Base-by-base conservation (phyloP, 331 rosid genomes). In the Arachis monticola region DNA sequence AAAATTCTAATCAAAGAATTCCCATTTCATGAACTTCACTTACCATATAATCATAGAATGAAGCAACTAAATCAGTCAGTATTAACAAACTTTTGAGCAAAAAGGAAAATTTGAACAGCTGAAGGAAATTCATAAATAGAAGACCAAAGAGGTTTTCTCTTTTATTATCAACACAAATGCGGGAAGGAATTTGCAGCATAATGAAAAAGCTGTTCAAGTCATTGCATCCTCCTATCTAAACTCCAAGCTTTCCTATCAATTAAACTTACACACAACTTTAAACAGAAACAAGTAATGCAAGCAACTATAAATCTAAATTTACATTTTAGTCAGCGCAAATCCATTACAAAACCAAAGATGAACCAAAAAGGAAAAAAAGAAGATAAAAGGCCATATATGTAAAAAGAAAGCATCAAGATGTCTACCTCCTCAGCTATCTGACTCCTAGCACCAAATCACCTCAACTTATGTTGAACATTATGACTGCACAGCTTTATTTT, bases 401-500 rank as follows among this genome's bases (percentile, higher is more conserved):
- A 69, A 65, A 76, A 62, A 40, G 48, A 74, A 76, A 61, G n/a
- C 80, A 73, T 52, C 83, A 74, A 60, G 81, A 80, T 83, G 81
- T 91, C 89, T 89, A 85, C 86, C 94, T 87, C 86, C 94, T 87
- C 89, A 73, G 77, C 90, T 84, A 87, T 68, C 80, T 38, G 74
- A 75, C 84, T 83, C 73, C 60, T 71, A 67, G 72, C 74, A 65
- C 70, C 81, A 81, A 47, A 77, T 83, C 80, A 53, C 69, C 79
- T 68, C 72, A 85, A 71, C 65, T 66, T 77, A 64, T 47, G 67
- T 69, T 79, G 74, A 66, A 40, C 55, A 75, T 77, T 82, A 91
- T 75, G 93, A 91, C 80, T 89, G 97, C 90, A 87, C 66, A 70
- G 86, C 93, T 83, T 89, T 87, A 72, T 81, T 91, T 51, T 81